These are phyloP conservation scores for Fusarium setosum DNA, from an alignment of 2,329 filamentous ascomycete genomes.

Conservation along the genomic window DNA sequence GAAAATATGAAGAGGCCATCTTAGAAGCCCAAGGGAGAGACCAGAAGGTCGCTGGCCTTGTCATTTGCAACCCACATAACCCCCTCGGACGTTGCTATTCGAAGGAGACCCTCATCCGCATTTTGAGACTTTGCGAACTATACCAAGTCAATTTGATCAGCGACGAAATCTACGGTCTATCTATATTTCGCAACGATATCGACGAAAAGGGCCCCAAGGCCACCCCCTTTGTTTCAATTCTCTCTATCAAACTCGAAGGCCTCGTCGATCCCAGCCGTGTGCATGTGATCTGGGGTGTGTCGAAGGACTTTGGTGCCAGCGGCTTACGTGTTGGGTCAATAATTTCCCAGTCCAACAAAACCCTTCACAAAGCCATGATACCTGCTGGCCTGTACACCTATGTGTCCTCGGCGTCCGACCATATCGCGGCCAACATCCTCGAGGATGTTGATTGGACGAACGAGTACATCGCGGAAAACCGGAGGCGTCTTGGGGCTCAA, in stretches of 20 bases:
- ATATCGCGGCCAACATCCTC: no score
- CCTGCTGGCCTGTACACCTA: not conserved
- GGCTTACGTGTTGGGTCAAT: not conserved
- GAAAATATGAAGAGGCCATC: no score
- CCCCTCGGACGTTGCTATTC: not conserved
- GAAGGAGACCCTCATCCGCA: not conserved
- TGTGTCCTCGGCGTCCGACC: no score
- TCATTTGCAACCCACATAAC: not conserved
- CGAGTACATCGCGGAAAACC: no score
- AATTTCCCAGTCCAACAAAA: not conserved
- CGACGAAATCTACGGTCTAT: not conserved
- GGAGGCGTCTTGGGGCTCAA: no score
- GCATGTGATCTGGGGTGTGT: not conserved
- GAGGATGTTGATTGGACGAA: no score
- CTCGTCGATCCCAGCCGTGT: not conserved
- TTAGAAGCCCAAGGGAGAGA: not conserved
- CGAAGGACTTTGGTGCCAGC: not conserved
- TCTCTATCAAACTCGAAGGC: no score
- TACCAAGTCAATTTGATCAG: not conserved
- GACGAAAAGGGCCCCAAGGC: not conserved
- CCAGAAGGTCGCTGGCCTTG: not conserved
- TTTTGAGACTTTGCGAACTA: not conserved
- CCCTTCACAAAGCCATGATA: not conserved
- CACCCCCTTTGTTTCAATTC: no score
- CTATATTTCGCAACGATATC: not conserved